Evolutionary conservation across 371 early-diverging fungal species (phyloP), one percentile per base, ranked within the genome.

Genomic region (Zopfochytrium polystomum): DNA sequence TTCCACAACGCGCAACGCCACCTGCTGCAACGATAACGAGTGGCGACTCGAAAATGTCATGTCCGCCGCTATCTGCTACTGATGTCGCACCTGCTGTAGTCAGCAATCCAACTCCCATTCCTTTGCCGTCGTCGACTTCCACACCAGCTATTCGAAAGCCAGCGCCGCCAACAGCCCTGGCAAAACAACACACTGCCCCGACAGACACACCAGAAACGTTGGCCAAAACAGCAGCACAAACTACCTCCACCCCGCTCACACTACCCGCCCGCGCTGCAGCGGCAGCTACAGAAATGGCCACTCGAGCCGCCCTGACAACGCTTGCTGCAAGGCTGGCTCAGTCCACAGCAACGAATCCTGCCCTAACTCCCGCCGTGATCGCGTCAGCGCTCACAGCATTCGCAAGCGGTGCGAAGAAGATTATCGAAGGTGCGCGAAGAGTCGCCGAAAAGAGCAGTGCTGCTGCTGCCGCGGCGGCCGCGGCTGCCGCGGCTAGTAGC

Each of bases 321-420:
- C 51, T 63, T 22, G 64, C 58, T 6, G 48, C 58, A 27, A 22
- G 27, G 13, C 52, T 63, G 25, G 58, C 56, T 23, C 49, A 43
- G 18, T 25, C 29, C 35, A 43, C 58, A 6, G 47, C n/a, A 5
- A 18, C 20, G 5, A 38, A 42, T 32, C 46, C 51, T 15, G n/a
- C 38, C 13, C 25, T 58, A 9, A 45, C 51, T 7, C 64, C 64
- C 25, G 35, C 57, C 3, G 51, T 58, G 3, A 45, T 63, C 4
- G 57, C 64, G 3, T 34, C 64, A 1, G 50, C 64, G 3, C 27
- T 63, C 20, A 52, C 58, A 23, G 64, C 64, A 3, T 47, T 63
- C 26, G 58, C 57, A 26, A 13, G 22, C 7, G 64, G 64, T 18
- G 52, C 58, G 20, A 58, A 58, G 52, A 56, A 58, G 27, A 63